phyloP scores from a whole-genome alignment of 345 rosid species.

The Limnanthes douglasii region DNA sequence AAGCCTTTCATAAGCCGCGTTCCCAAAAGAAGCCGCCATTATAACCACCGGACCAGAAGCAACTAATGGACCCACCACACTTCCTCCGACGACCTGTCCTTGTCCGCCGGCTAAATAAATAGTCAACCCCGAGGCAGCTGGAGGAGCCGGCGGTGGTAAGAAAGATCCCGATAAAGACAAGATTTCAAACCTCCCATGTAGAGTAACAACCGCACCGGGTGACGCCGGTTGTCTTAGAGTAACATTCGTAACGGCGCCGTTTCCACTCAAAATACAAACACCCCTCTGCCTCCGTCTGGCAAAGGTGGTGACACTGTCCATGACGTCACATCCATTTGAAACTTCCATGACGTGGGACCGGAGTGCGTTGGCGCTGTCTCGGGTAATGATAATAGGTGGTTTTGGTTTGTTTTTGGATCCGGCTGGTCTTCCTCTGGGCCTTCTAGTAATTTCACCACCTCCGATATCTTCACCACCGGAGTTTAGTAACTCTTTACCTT shows the following conservation, averaged over 20 bases:
- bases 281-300: constrained; percentile 80
- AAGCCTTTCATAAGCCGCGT: constrained; percentile 91
- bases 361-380: constrained; percentile 95
- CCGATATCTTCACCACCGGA: constrained; percentile 19
- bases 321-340: constrained; percentile 61
- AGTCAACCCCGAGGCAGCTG: constrained; percentile 74
- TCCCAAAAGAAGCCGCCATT: constrained; percentile 94
- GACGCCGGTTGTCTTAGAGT: constrained; percentile 70
- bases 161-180: constrained; percentile 80
- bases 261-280: constrained; percentile 74
- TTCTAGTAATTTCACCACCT: constrained; percentile 30
- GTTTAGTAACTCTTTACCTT: constrained; percentile 22
- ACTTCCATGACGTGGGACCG: constrained; percentile 89
- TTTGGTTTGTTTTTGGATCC: constrained; percentile 90
- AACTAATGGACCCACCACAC: constrained; percentile 59
- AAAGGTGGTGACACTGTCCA: constrained; percentile 66
- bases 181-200: constrained; percentile 91
- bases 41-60: constrained; percentile 86
- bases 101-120: constrained; percentile 93
- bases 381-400: constrained; percentile 85
- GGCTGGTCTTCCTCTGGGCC: constrained; percentile 77
- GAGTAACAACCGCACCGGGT: constrained; percentile 47
- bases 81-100: constrained; percentile 94
- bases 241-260: constrained; percentile 77
- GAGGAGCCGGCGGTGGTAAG: constrained; percentile 92